These are phyloP conservation scores for Trichoderma endophyticum DNA, from an alignment of 2,329 filamentous ascomycete species.

Conservation along the genomic window DNA sequence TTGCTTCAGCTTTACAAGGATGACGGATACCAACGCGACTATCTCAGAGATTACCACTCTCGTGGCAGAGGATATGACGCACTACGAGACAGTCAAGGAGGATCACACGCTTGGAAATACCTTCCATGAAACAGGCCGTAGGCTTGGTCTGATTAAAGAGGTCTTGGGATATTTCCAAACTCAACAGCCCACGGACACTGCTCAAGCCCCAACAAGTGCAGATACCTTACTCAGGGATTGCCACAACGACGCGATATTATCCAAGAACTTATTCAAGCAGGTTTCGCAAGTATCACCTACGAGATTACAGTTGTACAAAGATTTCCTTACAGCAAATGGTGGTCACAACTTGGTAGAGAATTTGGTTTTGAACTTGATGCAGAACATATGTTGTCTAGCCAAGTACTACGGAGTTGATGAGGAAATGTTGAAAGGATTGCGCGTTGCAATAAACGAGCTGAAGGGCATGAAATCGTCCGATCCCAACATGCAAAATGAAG, in stretches of 20 bases:
- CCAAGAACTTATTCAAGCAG: not conserved
- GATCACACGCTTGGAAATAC: not conserved
- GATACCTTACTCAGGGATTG: not conserved
- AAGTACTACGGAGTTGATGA: not conserved
- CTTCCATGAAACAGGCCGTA: not conserved
- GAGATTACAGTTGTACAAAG: not conserved
- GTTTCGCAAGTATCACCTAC: not conserved
- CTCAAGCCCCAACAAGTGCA: too few species aligned
- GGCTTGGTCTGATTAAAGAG: rapidly evolving
- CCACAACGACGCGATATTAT: not conserved
- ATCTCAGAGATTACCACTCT: too few species aligned
- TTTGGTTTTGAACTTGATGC: not conserved
- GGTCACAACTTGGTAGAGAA: not conserved
- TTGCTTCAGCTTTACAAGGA: too few species aligned
- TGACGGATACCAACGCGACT: too few species aligned
- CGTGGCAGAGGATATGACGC: not conserved
- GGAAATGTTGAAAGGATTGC: not conserved
- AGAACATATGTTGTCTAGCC: not conserved
- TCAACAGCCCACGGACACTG: too few species aligned
- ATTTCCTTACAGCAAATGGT: not conserved
- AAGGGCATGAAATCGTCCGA: not conserved
- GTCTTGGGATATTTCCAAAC: too few species aligned
- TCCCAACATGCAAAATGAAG: not conserved
- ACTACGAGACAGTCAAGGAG: not conserved
- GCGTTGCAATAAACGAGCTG: not conserved